Evolutionary conservation across 2,329 filamentous ascomycete species (phyloP), one percentile per base, ranked within the genome.

Genomic region (Pezicula neosporulosa): DNA sequence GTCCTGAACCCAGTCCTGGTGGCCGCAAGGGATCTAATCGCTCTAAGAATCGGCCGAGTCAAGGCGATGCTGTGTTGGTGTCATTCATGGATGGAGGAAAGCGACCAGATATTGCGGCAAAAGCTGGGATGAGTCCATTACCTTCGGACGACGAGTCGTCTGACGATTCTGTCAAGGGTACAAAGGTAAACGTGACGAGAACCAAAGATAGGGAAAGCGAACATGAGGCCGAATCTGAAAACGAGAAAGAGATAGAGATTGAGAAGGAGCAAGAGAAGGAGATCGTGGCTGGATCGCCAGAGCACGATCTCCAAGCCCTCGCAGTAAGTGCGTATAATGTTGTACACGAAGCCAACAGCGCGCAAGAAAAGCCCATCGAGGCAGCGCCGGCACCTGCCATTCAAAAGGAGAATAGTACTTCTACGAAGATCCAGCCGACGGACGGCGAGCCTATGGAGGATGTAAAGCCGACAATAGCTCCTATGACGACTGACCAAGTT

Each of bases 51-150:
- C 56, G 54, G 7, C 50, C 79, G 39, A 81, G 72, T 61, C 80
- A 80, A 64, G 82, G 80, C 60, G 83, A 88, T 77, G 81, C 76
- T 60, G 83, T 89, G 57, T 76, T 93, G 67, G 77, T 93, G 56
- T 70, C 73, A 51, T 75, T 77, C 66, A 77, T 92, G 72, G 81
- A 74, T 60, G 80, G 75, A 63, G 82, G 83, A 62, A 82, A 83
- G 63, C 75, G 75, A 58, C 83, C 80, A 47, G 84, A 90, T 47
- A 79, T 90, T 63, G 84, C 85, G 52, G 71, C 70, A 57, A 65
- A 71, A 63, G 86, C 82, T 51, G 78, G 76, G 56, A 70, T 72
- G 55, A 66, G 76, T 57, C 75, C 80, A 19, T 71, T 88, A 44
- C 73, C 76, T 19, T 71, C 70, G 2, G 73, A 72, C 50, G 65